These are phyloP conservation scores for Auricularia auricula-judae DNA, from an alignment of 768 basidiomycete genomes.

Conservation along the genomic window DNA sequence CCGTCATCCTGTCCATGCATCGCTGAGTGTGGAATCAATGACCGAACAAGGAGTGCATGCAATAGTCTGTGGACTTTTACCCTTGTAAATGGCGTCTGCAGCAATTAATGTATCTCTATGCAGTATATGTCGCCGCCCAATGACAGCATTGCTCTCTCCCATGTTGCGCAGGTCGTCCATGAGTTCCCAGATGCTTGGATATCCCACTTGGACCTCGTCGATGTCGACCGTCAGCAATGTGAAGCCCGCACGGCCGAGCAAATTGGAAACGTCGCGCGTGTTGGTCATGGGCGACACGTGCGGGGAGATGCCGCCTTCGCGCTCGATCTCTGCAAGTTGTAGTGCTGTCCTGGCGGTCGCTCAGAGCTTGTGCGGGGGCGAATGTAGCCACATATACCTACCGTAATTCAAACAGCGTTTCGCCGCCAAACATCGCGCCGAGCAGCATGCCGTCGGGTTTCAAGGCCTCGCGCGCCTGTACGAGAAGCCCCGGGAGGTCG, in stretches of 20 bases:
- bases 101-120: slow-evolving; percentile 83
- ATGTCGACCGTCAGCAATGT: slow-evolving; percentile 88
- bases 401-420: slow-evolving; percentile 91
- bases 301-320: slow-evolving; percentile 94
- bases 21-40: slow-evolving; percentile 32
- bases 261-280: slow-evolving; percentile 84
- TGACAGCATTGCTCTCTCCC: slow-evolving; percentile 90
- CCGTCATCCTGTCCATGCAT: slow-evolving; percentile 79
- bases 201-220: slow-evolving; percentile 83
- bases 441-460: slow-evolving; percentile 90
- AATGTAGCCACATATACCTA: slow-evolving; percentile 15
- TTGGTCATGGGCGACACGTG: slow-evolving; percentile 98
- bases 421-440: slow-evolving; percentile 90
- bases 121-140: slow-evolving; percentile 61
- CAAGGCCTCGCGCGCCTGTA: slow-evolving; percentile 78
- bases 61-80: slow-evolving; percentile 26
- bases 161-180: slow-evolving; percentile 89
- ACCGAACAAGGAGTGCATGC: neutral
- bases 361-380: neutral
- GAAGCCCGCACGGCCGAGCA: slow-evolving; percentile 88
- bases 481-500: slow-evolving; percentile 81
- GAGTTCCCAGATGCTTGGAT: slow-evolving; percentile 94
- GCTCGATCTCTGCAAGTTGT: slow-evolving; percentile 87
- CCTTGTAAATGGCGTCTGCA: slow-evolving; percentile 88
- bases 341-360: slow-evolving; percentile 58